Base-by-base conservation (phyloP, 2,329 filamentous ascomycete genomes). In the Alternaria hordeiaustralica region DNA sequence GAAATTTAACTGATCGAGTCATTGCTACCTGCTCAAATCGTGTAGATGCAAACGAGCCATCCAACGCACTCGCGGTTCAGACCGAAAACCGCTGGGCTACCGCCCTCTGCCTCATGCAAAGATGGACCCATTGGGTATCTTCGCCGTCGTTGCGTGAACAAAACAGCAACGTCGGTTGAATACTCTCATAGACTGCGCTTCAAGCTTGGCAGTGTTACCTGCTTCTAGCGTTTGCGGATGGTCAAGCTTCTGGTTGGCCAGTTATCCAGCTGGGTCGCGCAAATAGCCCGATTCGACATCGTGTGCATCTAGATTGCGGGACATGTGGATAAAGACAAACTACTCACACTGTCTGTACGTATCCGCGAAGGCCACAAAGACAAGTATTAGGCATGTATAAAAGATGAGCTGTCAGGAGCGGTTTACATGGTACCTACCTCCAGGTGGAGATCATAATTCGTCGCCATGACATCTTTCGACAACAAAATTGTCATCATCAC, bases 401-500 rank as follows among this genome's bases (percentile, higher is more conserved):
- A 28, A 43, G 18, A 26, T 9, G 25, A 4, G 25, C 10, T 10
- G 25, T 4, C 25, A 26, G 10, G 25, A 26, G 25, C 25, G 25
- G 25, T 26, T 26, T 26, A 26, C 25, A 26, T 26, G 25, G 9
- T 26, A 26, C 25, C 25, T 26, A 26, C 25, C 25, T 26, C 25
- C 25, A 26, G 25, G 25, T 26, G 25, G 25, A 26, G 25, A 26
- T 26, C 25, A 26, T 26, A 26, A 10, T 26, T 26, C 25, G 25
- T 26, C 25, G 25, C 8, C 3, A 68, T 66, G 64, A 23, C 57
- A n/a, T 60, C 56, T 41, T 49, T 51, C n/a, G 55, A 69, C 9
- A 66, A 70, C 44, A 57, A 43, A 25, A 41, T 7, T 13, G 44
- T 70, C 30, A 66, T 74, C 44, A 51, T 74, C 18, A 74, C 71